A percentile compares a stretch with the other conserved stretches of the same genome.
phyloP scores from a whole-genome alignment of 2,329 filamentous ascomycete genomes.

The Calonectria pauciramosa region DNA sequence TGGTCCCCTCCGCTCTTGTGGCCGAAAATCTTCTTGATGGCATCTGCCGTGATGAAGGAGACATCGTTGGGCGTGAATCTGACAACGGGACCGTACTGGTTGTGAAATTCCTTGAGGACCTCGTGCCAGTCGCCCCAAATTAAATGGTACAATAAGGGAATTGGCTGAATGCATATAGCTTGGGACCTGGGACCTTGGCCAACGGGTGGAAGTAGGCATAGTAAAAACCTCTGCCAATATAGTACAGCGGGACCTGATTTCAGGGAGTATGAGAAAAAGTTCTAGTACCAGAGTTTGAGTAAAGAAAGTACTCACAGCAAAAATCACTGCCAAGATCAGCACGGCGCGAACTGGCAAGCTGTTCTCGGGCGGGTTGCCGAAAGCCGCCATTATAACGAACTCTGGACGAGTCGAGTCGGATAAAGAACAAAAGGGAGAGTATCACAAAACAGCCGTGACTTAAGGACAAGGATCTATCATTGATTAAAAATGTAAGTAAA shows the following conservation, averaged over 20 bases:
- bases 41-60: not conserved
- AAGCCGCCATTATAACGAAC: not conserved
- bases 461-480: fast-evolving
- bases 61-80: not conserved
- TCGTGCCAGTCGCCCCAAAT: not conserved
- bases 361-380: not conserved
- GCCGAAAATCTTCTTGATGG: not conserved
- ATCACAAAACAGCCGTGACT: too few species aligned
- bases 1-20: not conserved
- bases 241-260: not conserved
- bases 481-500: too few species aligned
- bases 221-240: not conserved
- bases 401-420: not conserved
- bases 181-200: not conserved
- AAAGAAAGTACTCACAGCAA: not conserved
- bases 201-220: not conserved
- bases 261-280: not conserved
- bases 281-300: not conserved
- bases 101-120: not conserved
- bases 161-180: not conserved
- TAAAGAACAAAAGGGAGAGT: too few species aligned
- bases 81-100: not conserved
- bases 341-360: not conserved
- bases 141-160: not conserved
- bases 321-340: not conserved